Conservation (phyloP, 2,329 filamentous ascomycete genomes). For the Stemphylium vesicarium region DNA sequence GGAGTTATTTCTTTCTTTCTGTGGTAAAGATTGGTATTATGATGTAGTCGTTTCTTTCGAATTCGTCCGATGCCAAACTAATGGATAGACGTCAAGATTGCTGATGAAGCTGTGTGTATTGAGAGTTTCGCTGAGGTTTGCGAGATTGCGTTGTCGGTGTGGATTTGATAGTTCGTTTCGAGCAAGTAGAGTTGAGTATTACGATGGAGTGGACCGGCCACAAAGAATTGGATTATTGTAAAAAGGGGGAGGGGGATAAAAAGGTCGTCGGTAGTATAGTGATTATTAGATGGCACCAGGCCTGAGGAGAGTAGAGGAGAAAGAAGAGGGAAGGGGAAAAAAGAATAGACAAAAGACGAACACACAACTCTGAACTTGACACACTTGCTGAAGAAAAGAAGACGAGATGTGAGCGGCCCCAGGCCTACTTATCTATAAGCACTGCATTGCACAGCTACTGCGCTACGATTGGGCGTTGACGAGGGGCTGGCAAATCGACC, state of each 20-base stretch:
- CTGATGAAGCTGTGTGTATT: constrained; percentile 41
- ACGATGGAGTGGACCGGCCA: constrained; percentile 53
- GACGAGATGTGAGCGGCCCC: constrained; percentile 36
- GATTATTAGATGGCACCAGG: constrained; percentile 55
- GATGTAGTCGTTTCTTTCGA: constrained; percentile 34
- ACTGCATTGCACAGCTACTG: constrained; percentile 33
- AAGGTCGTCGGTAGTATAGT: constrained; percentile 27
- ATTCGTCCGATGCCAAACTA: constrained; percentile 44
- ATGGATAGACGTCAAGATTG: constrained; percentile 47
- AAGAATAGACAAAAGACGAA: constrained; percentile 53
- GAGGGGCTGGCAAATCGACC: constrained; percentile 31
- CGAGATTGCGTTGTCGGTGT: constrained; percentile 39
- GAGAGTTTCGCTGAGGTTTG: constrained; percentile 34
- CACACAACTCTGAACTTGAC: constrained; percentile 58
- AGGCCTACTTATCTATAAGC: constrained; percentile 43
- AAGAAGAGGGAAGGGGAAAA: constrained; percentile 48
- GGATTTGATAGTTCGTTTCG: constrained; percentile 38
- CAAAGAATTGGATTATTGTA: constrained; percentile 47
- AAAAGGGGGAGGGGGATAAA: constrained; percentile 32
- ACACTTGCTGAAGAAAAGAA: constrained; percentile 59
- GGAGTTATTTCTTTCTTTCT: constrained; percentile 33
- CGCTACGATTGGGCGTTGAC: constrained; percentile 28
- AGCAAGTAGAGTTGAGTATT: constrained; percentile 59
- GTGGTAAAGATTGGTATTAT: constrained; percentile 29
- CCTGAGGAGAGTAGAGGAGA: constrained; percentile 51